A percentile compares a stretch with the other conserved stretches of the same genome.
These are phyloP conservation scores for Hyaloscypha hepaticicola DNA, from an alignment of 495 filamentous ascomycete genomes.

Conservation along the genomic window DNA sequence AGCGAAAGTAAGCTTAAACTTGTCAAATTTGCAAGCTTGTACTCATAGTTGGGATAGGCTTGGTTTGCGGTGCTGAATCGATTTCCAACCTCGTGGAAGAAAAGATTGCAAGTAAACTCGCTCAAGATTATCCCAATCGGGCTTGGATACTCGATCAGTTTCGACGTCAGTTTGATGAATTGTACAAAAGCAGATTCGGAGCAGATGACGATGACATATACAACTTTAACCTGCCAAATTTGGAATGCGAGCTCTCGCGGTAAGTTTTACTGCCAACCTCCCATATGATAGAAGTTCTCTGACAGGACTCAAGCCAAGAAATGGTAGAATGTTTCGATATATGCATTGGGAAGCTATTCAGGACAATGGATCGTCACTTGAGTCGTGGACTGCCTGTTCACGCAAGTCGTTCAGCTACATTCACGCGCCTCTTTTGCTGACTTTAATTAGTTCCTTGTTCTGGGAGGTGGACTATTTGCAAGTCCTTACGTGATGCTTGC, in stretches of 20 bases:
- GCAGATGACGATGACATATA: neutral
- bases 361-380: neutral
- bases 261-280: neutral
- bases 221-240: neutral
- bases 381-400: neutral
- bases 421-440: neutral
- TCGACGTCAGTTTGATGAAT: constrained; percentile 7
- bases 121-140: neutral
- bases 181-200: constrained; percentile 7
- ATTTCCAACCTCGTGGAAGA: constrained; percentile 5
- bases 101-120: neutral
- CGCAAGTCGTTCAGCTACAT: neutral
- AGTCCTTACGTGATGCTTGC: neutral
- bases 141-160: constrained; percentile 5
- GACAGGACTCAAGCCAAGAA: neutral
- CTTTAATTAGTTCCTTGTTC: constrained; percentile 5
- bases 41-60: neutral
- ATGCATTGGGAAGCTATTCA: constrained; percentile 1
- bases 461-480: constrained; percentile 3
- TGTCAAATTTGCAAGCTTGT: neutral
- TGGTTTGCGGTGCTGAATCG: constrained; percentile 3
- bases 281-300: neutral
- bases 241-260: neutral
- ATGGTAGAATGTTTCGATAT: constrained; percentile 8
- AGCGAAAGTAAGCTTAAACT: constrained; percentile 5